Conservation (phyloP, 805 yeast genomes). For the Lachancea quebecensis region DNA sequence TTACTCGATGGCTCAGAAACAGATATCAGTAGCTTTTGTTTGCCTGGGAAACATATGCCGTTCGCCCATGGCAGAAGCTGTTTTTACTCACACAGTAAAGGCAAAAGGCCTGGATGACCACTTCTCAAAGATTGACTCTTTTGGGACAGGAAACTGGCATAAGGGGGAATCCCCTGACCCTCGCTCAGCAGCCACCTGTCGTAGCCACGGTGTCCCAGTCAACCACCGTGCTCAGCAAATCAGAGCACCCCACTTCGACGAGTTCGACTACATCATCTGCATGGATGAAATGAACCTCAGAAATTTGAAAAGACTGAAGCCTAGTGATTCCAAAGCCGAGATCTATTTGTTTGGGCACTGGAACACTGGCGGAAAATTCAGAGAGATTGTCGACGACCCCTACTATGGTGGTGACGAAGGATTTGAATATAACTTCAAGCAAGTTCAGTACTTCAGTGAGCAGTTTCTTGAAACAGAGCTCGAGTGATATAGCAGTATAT, state of each 20-base stretch:
- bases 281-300: conserved; percentile 60
- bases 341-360: conserved; percentile 77
- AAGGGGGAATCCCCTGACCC: conserved; percentile 76
- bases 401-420: conserved; percentile 86
- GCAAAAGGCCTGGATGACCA: conserved; percentile 35
- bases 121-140: conserved; percentile 68
- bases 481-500: conserved; percentile 1
- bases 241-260: conserved; percentile 40
- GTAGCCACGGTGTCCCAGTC: conserved; percentile 64
- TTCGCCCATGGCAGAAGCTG: conserved; percentile 98
- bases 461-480: conserved; percentile 54
- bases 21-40: conserved; percentile 74
- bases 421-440: conserved; percentile 72
- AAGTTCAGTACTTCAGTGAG: conserved; percentile 66
- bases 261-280: conserved; percentile 62
- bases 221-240: conserved; percentile 72
- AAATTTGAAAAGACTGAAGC: conserved; percentile 46
- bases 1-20: background rate
- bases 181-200: conserved; percentile 63
- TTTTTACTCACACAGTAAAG: conserved; percentile 60
- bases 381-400: conserved; percentile 74
- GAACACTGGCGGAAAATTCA: conserved; percentile 45
- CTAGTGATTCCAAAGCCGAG: conserved; percentile 40
- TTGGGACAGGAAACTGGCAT: conserved; percentile 84
- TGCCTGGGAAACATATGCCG: conserved; percentile 91